Conservation (phyloP, 2,329 filamentous ascomycete genomes). For the Thelonectria rubi region DNA sequence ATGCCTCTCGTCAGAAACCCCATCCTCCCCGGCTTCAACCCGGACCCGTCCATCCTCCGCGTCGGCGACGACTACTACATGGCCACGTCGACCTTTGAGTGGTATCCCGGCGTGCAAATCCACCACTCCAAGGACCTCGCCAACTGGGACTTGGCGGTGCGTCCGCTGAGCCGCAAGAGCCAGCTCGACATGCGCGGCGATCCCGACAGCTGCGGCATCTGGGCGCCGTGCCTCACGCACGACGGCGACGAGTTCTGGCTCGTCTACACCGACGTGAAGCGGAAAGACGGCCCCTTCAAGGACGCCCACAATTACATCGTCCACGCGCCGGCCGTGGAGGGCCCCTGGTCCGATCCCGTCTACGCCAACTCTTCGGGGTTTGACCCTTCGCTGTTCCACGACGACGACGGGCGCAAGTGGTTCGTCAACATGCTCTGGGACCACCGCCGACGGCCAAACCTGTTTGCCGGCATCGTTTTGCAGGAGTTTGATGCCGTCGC, state of each 20-base stretch:
- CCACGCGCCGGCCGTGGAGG: conserved; percentile 60
- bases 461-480: conserved; percentile 65
- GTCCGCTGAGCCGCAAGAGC: conserved; percentile 58
- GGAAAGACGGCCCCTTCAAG: conserved; percentile 72
- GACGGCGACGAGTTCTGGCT: conserved; percentile 69
- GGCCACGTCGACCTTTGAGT: conserved; percentile 34
- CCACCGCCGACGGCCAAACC: conserved; percentile 56
- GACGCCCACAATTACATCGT: conserved; percentile 73
- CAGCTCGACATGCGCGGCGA: conserved; percentile 68
- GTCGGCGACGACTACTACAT: conserved; percentile 31
- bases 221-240: conserved; percentile 71
- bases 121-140: conserved; percentile 29
- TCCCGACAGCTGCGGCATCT: conserved; percentile 69
- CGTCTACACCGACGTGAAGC: conserved; percentile 73
- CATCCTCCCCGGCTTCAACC: conserved; percentile 62
- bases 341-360: conserved; percentile 69
- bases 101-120: conserved; percentile 32
- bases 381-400: conserved; percentile 68
- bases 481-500: conserved; percentile 64
- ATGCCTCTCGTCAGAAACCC: conserved; percentile 63
- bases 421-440: conserved; percentile 67
- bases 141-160: conserved; percentile 41
- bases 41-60: conserved; percentile 30
- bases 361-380: conserved; percentile 70
- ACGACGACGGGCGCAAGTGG: conserved; percentile 64